Evolutionary conservation across 2,329 filamentous ascomycete genomes (phyloP), one percentile per base, ranked within the genome.

Genomic region (Myriosclerotinia duriaeana): DNA sequence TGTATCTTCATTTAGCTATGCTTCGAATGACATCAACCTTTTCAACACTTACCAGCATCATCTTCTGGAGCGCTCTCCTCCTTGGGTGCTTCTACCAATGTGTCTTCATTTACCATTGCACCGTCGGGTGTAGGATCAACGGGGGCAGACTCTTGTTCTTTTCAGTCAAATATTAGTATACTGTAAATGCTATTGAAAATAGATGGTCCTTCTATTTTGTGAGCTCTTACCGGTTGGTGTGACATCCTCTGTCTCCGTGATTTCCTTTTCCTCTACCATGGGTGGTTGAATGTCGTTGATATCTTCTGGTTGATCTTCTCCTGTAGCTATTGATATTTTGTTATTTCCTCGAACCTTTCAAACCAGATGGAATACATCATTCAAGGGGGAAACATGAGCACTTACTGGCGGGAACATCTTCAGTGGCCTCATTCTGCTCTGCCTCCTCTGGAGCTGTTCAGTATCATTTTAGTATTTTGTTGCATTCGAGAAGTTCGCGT

Each of bases 281-380:
- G 36, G 30, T 7, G 58, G 12, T 3, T 52, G 20, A 17, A 9
- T 7, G 1, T 26, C 14, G 20, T 40, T n/a, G 15, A 26, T 26
- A 0, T 8, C 8, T 22, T 26, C 17, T 5, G 5, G 34, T 12
- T 34, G 30, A 34, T 61, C 34, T 2, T 61, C 14, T 50, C 50
- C 58, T 22, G 30, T 61, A n/a, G 36, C 58, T 61, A 26, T 38
- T 50, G 9, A n/a, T 22, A 40, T 38, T 14, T 50, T 20, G 58
- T 61, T 61, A 61, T 40, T 50, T 3, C 5, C 8, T 22, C 12
- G 58, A 14, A 40, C 5, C 38, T 22, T 38, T 22, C 11, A 30
- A 3, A 36, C 20, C 9, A 59, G 34, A 34, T 5, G 30, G 17
- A 48, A n/a, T 48, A 48, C n/a, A 46, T 20, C 6, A 12, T 52